Base-by-base conservation (phyloP, 1,139 yeast species). In the Petasospora rhodanensis region DNA sequence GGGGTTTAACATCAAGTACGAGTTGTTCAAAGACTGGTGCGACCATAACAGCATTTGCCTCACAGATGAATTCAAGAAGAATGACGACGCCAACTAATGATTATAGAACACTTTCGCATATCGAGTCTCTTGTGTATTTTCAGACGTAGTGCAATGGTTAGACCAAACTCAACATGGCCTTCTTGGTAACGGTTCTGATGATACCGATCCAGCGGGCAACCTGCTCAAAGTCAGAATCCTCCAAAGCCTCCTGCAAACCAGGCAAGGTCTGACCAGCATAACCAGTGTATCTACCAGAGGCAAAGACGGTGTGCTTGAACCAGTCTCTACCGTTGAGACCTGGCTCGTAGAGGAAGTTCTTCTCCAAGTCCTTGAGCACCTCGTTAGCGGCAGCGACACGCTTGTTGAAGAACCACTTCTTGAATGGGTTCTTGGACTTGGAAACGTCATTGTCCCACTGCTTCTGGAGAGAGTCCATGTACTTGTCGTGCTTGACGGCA, bases 251-350 rank as follows among this genome's bases (percentile, higher is more conserved):
- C 24, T 73, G 71, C 38, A 86, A 64, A 1, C 89, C 91, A 1
- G 96, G 95, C 43, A 82, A 68, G 14, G 79, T 73, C 49, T 81
- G 87, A 2, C 94, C 95, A 14, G 84, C 81, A 51, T 86, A 86
- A 2, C 96, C 96, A 3, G 94, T 82, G 57, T 69, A 79, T 52
- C 93, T 67, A 4, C 95, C 95, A 34, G 91, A 78, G 3, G 95
- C 94, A 56, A 71, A 85, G 4, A 84, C 75, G 42, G 83, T 70
- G 59, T 87, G 95, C 60, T 79, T 84, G 63, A 80, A 87, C 95
- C 95, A 86, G n/a, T 71, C 64, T 51, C 96, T 71, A 22, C 64
- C 66, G 19, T 68, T 71, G 34, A 86, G 70, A 4, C 96, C 96
- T 4, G 70, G 61, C 19, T 68, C 63, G 51, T 73, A 64, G 35